Evolutionary conservation across 1,139 yeast species (phyloP), one percentile per base, ranked within the genome.

Genomic region (Fermentozyma sake): DNA sequence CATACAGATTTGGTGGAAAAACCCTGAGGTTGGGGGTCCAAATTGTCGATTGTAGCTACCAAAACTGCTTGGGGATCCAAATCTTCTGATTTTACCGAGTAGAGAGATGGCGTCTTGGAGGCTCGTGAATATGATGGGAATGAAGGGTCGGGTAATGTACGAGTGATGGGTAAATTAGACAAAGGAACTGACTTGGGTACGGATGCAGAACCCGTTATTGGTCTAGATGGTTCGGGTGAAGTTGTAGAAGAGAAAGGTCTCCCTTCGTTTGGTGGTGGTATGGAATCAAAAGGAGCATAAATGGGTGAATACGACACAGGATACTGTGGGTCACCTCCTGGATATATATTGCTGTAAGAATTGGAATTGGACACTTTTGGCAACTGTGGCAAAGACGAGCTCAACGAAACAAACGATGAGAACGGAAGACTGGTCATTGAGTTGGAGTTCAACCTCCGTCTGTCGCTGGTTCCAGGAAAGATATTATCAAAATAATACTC

Each of bases 31-130:
- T 6, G 27, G 6, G 32, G 27, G 9, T 46, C 55, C 30, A 58
- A 44, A 32, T 57, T 64, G 30, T 61, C 68, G 8, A 60, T 55
- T 14, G 61, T 51, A 9, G 57, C 49, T 2, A 51, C 59, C 41
- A 60, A 56, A 24, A 47, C 55, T 22, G 47, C 32, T 9, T 46
- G 39, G 3, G 60, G 55, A 18, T 49, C 49, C 25, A 42, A 42
- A 12, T 54, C 57, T 12, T 39, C 49, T 9, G 52, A 39, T 14
- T 23, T 31, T n/a, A 39, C 14, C 6, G 48, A 44, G n/a, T 29
- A 18, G 8, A 37, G 14, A 3, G 48, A 42, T 7, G 32, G 22
- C 7, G 27, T 11, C 6, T 28, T 23, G 15, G 28, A 27, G 19
- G n/a, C n/a, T n/a, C n/a, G n/a, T n/a, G n/a, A n/a, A n/a, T n/a